phyloP scores from a whole-genome alignment of 1,284 basidiomycete genomes.

The Microstroma glucosiphilum region DNA sequence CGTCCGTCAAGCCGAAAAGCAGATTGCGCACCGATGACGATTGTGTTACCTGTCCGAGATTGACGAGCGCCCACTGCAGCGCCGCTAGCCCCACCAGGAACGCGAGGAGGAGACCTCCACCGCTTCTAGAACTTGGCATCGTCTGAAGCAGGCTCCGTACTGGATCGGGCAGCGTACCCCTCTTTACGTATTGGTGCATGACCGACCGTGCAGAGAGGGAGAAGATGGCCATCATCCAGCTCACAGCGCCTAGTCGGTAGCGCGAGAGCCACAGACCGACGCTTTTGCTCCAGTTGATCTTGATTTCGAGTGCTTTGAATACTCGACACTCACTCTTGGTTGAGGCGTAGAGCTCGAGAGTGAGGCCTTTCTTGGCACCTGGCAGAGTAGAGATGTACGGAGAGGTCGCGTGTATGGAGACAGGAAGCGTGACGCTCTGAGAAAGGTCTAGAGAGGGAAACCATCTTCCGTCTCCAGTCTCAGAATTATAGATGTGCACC shows the following conservation, averaged over 20 bases:
- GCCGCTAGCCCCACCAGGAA: background rate
- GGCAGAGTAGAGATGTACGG: conserved; percentile 38
- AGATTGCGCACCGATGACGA: conserved; percentile 12
- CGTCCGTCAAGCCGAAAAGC: conserved; percentile 17
- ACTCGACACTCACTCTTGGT: conserved; percentile 18
- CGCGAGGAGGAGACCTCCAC: background rate
- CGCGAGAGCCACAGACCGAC: conserved; percentile 35
- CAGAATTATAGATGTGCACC: conserved; percentile 25
- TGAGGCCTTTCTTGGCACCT: conserved; percentile 15
- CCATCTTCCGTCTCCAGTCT: conserved; percentile 36
- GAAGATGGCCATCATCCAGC: conserved; percentile 31
- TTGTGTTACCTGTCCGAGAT: background rate
- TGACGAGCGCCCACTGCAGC: background rate
- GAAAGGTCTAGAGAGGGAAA: conserved; percentile 26
- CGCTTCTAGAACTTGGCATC: background rate
- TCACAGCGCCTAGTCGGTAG: conserved; percentile 33
- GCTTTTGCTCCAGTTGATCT: conserved; percentile 34
- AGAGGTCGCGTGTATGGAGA: conserved; percentile 38
- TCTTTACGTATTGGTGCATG: too few species aligned
- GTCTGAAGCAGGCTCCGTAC: too few species aligned
- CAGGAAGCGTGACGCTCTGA: conserved; percentile 16
- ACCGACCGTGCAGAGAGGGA: background rate
- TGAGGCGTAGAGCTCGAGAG: conserved; percentile 35
- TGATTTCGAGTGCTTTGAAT: conserved; percentile 23
- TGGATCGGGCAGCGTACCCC: too few species aligned